Base-by-base conservation (phyloP, 495 filamentous ascomycete species). In the Talaromyces liani region DNA sequence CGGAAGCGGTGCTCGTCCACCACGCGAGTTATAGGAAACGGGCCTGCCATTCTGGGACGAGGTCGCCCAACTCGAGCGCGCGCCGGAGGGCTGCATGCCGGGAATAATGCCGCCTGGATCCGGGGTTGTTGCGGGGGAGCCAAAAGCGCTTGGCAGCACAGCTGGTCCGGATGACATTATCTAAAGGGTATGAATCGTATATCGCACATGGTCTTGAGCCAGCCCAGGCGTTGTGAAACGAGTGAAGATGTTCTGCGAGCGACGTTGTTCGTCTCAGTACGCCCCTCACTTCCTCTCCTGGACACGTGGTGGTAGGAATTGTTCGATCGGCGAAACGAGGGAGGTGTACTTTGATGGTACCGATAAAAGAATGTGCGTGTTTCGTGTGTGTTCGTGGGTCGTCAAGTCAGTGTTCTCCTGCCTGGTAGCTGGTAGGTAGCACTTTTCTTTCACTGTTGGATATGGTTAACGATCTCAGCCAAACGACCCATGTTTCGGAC, bases 111-210 rank as follows among this genome's bases (percentile, higher is more conserved):
- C 69, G 69, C 36, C 58, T 41, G 36, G 14, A 67, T 71, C 67
- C 70, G 72, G 31, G 14, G 31, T 72, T 75, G 75, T 75, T 62
- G 73, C 70, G 63, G 73, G 65, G 59, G 75, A 75, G 53, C 70
- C 68, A 58, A 74, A 73, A 56, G 71, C 71, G 65, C 74, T 77
- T 57, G 76, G 76, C 65, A 79, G 63, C 65, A 75, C 68, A 66
- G 76, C 73, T 73, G 78, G 73, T 76, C 78, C 73, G 59, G 75
- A 69, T 71, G 72, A 71, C 77, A 80, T 80, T 69, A 63, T 78
- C 69, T 66, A 68, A 69, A 55, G 6, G 25, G 55, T 24, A 18
- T 22, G 24, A 31, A 47, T 47, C 25, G n/a, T 62, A 27, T 54
- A 34, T 53, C 39, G 29, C 12, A 25, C 60, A 62, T 62, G 20